phyloP scores from a whole-genome alignment of 306 rosid species.

The Quercus cerris region DNA sequence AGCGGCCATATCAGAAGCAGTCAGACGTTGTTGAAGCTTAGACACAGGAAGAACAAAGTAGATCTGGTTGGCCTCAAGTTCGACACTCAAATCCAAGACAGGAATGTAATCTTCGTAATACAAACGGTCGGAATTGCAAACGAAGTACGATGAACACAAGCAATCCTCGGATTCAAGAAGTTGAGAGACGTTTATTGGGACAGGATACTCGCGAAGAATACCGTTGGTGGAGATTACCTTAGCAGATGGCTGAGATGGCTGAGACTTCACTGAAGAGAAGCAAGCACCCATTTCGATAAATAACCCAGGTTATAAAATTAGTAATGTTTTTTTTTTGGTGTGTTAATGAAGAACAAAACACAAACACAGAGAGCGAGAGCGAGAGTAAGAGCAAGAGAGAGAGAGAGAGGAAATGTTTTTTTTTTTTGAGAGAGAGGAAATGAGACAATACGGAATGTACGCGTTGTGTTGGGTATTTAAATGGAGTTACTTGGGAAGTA shows the following conservation, averaged over 20 bases:
- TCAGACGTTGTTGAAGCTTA: conserved; percentile 15
- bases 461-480: too few species aligned
- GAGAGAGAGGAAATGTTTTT: neutral
- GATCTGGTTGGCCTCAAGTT: conserved; percentile 33
- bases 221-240: conserved; percentile 33
- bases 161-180: conserved; percentile 21
- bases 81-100: conserved; percentile 9
- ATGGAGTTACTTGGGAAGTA: neutral
- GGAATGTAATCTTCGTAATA: conserved; percentile 30
- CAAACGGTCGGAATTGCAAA: conserved; percentile 43
- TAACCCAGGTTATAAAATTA: neutral
- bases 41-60: conserved; percentile 43
- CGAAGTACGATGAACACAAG: neutral
- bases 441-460: neutral
- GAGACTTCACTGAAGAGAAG: conserved; percentile 1
- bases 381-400: neutral
- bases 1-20: conserved; percentile 48
- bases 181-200: conserved; percentile 35
- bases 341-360: neutral
- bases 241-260: conserved; percentile 13
- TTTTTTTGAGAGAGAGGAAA: too few species aligned
- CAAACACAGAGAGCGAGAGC: neutral
- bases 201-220: conserved; percentile 22
- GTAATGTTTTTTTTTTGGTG: neutral
- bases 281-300: conserved; percentile 33